Conservation (phyloP, 192 early-diverging fungal species). For the Rhizophagus sp. region DNA sequence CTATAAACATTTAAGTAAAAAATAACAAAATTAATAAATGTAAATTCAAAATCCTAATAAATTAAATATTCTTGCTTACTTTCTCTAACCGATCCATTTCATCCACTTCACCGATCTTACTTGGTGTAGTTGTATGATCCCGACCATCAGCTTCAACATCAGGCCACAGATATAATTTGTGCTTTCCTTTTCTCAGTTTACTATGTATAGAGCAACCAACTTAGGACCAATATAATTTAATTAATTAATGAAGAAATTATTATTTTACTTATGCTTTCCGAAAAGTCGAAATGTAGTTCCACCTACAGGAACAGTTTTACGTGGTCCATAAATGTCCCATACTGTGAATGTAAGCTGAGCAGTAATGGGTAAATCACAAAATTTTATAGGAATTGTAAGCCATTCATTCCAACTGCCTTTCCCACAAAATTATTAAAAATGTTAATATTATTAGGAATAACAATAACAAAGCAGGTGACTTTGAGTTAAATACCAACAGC, state of each 20-base stretch:
- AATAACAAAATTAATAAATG: slow-evolving; percentile 2
- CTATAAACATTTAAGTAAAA: slow-evolving; percentile 25
- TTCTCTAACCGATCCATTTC: slow-evolving; percentile 89
- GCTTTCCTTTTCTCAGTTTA: slow-evolving; percentile 83
- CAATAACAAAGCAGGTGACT: neutral
- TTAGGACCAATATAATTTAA: neutral
- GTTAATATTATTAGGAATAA: slow-evolving; percentile 7
- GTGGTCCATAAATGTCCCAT: slow-evolving; percentile 78
- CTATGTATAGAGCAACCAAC: slow-evolving; percentile 39
- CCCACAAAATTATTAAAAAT: neutral
- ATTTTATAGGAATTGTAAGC: slow-evolving; percentile 85
- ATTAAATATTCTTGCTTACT: slow-evolving; percentile 42
- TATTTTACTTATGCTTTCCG: slow-evolving; percentile 68
- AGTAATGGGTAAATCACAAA: slow-evolving; percentile 76
- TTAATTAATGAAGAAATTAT: neutral
- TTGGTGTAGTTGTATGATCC: slow-evolving; percentile 54
- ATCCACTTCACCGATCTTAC: slow-evolving; percentile 49
- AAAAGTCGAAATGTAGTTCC: slow-evolving; percentile 80
- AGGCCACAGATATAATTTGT: slow-evolving; percentile 74
- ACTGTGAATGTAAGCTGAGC: slow-evolving; percentile 74
- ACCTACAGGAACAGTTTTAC: slow-evolving; percentile 73
- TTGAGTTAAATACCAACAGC: slow-evolving; percentile 43
- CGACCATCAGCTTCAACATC: slow-evolving; percentile 66
- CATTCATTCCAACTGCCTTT: slow-evolving; percentile 85
- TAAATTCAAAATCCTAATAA: neutral